These are phyloP conservation scores for Paramarasmius palmivorus DNA, from an alignment of 1,284 basidiomycete genomes.

Conservation along the genomic window DNA sequence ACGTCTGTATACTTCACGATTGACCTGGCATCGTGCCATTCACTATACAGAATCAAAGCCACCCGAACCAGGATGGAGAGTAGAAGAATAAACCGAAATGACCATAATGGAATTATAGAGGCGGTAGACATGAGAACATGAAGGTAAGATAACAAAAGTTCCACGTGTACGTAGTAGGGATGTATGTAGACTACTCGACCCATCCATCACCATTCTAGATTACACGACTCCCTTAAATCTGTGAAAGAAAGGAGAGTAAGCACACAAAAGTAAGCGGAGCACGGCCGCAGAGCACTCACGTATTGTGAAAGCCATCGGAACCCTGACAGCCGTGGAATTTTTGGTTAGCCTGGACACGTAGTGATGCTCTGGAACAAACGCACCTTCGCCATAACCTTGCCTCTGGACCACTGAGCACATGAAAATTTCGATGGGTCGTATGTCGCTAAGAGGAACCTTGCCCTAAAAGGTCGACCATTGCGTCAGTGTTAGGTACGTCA, in stretches of 20 bases:
- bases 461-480: constrained; percentile 56
- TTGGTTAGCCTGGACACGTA: constrained; percentile 11
- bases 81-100: constrained; percentile 55
- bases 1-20: constrained; percentile 96
- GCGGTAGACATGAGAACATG: constrained; percentile 10
- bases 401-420: constrained; percentile 99
- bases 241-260: constrained; percentile 1
- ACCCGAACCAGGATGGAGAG: constrained; percentile 64
- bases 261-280: too few relatives aligned
- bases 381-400: constrained; percentile 97
- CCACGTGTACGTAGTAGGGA: background rate
- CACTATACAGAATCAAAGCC: constrained; percentile 78
- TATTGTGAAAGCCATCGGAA: constrained; percentile 19
- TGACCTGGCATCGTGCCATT: constrained; percentile 83
- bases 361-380: constrained; percentile 17
- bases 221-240: constrained; percentile 11
- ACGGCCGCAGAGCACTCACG: constrained; percentile 1
- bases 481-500: background rate
- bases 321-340: constrained; percentile 4
- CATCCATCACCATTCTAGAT: background rate
- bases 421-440: constrained; percentile 98
- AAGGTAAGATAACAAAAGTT: constrained; percentile 1
- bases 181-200: background rate
- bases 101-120: constrained; percentile 11
- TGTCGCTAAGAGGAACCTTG: constrained; percentile 95